Conservation (phyloP, 1,284 basidiomycete genomes). For the Leccinum angustisporum region DNA sequence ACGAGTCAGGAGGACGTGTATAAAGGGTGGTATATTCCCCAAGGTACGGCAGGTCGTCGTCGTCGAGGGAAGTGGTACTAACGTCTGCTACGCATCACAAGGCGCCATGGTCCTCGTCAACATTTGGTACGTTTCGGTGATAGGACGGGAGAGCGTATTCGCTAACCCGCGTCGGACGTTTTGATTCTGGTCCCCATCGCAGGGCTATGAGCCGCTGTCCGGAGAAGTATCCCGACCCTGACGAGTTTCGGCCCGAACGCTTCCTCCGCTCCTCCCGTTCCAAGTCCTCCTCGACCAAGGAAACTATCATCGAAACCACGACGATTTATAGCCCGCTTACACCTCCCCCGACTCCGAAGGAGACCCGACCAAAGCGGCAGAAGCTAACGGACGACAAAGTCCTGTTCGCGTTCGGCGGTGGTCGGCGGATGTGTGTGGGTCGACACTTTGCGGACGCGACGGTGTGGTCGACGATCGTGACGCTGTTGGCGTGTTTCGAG, state of each 20-base stretch:
- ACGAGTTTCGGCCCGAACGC: slow-evolving; percentile 46
- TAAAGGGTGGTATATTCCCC: slow-evolving; percentile 1
- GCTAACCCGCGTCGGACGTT: background rate
- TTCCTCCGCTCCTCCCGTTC: slow-evolving; percentile 33
- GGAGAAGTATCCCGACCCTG: slow-evolving; percentile 43
- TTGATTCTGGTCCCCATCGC: background rate
- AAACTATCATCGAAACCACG: background rate
- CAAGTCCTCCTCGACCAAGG: background rate
- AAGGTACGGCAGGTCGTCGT: background rate
- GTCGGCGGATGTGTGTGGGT: slow-evolving; percentile 29
- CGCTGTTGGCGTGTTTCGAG: slow-evolving; percentile 13
- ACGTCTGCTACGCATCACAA: background rate
- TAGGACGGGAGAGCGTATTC: too few species aligned
- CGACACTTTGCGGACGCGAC: slow-evolving; percentile 8
- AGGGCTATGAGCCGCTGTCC: slow-evolving; percentile 46
- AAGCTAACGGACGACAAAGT: slow-evolving; percentile 32
- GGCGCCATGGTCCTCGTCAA: slow-evolving; percentile 4
- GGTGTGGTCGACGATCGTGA: slow-evolving; percentile 1
- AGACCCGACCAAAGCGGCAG: background rate
- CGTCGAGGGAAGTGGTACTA: background rate
- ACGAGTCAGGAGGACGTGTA: slow-evolving; percentile 2
- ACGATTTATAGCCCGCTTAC: background rate
- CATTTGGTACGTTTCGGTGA: background rate
- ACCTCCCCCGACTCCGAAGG: background rate
- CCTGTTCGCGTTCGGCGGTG: slow-evolving; percentile 50